phyloP scores from a whole-genome alignment of 179 eudicot genomes.

The Amaranthus tricolor region DNA sequence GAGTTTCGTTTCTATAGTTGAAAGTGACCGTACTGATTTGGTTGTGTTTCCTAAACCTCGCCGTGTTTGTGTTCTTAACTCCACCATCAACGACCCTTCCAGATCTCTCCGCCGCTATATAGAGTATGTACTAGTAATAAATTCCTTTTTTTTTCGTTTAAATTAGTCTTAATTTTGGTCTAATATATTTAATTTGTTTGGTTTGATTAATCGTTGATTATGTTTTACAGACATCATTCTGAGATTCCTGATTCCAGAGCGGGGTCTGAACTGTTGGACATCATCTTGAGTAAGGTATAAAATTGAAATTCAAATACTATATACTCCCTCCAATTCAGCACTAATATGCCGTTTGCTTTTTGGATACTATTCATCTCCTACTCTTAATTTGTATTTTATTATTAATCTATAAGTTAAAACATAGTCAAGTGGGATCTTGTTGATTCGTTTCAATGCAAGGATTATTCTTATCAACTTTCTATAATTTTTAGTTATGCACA shows the following conservation, averaged over 20 bases:
- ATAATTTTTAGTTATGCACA: too few species aligned
- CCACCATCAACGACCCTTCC: slow-evolving; percentile 33
- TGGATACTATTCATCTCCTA: too few species aligned
- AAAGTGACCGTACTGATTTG: slow-evolving; percentile 33
- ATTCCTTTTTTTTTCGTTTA: too few species aligned
- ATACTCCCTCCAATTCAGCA: too few species aligned
- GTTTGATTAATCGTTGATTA: neutral
- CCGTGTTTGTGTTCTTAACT: slow-evolving; percentile 40
- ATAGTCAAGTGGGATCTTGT: too few species aligned
- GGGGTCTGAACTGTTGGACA: slow-evolving; percentile 71
- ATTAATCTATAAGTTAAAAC: too few species aligned
- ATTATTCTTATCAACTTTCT: too few species aligned
- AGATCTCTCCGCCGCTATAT: slow-evolving; percentile 53
- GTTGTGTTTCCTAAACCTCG: slow-evolving; percentile 83
- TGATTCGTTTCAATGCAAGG: too few species aligned
- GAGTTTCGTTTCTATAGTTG: slow-evolving; percentile 22
- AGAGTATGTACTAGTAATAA: slow-evolving; percentile 32
- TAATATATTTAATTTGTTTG: neutral
- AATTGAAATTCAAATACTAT: too few species aligned
- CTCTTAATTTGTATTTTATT: too few species aligned
- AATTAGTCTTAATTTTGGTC: neutral
- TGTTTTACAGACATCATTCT: slow-evolving; percentile 54
- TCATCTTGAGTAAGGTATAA: slow-evolving; percentile 63
- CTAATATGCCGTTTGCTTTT: too few species aligned
- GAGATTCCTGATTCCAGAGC: slow-evolving; percentile 58